Evolutionary conservation across 1,139 yeast species (phyloP), one percentile per base, ranked within the genome.

Genomic region (Diutina rugosa): DNA sequence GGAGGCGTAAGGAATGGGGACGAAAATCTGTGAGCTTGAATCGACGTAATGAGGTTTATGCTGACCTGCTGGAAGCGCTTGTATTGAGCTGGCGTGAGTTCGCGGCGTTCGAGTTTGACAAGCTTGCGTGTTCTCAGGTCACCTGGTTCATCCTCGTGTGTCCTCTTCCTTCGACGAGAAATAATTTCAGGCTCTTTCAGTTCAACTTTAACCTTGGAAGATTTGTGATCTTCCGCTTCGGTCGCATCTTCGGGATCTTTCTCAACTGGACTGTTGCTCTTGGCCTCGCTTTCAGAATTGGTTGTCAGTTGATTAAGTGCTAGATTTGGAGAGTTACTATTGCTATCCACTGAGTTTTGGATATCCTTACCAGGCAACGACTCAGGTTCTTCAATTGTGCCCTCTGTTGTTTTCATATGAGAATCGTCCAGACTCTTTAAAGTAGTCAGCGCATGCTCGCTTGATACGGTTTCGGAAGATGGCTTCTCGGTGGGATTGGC

Each of bases 1-100:
- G 87, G 95, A 0, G 95, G 89, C 58, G 79, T 81, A 46, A 85
- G 67, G 65, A 87, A 87, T 57, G 89, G 85, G 0, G 91, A 85
- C 0, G 95, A 87, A 62, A 81, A 85, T 57, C 89, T 72, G 67
- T 86, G 87, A 1, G 89, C 84, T 55, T 85, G 79, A 14, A 87
- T 82, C 59, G 85, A 82, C 28, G 81, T 77, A 56, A 87, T 69
- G 35, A 87, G 72, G 54, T 85, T 87, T 30, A 75, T 69, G 0
- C 85, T 83, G 51, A 82, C 73, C 46, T 75, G 72, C 60, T 80
- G 84, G 67, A 81, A 81, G 57, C 78, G 68, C 62, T 81, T 81
- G 56, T 73, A 49, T 32, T 49, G 53, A 9, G 32, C 41, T 5
- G 53, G 44, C 35, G 56, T 38, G 45, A 51, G 59, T 18, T 18